Evolutionary conservation across 1,284 basidiomycete species (phyloP).

Genomic region (Puccinia polysora): DNA sequence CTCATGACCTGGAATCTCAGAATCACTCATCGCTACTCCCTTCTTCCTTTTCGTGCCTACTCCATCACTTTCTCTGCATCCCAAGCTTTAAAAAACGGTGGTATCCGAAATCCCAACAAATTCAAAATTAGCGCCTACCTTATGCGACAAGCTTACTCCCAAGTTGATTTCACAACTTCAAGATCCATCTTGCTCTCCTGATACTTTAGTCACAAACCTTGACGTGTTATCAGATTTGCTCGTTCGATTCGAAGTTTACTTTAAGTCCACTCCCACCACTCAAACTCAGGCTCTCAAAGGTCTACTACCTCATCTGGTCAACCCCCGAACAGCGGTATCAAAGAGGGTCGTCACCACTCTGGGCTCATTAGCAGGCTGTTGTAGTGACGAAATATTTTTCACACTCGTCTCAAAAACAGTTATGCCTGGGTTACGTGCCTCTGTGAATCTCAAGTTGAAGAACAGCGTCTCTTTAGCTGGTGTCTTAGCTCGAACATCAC

Average conservation of each 20-base stretch:
- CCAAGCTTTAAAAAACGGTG: constrained; percentile 85
- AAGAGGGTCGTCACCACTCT: constrained; percentile 84
- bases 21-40: background rate
- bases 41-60: constrained; percentile 40
- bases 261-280: constrained; percentile 47
- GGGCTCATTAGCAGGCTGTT: constrained; percentile 60
- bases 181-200: constrained; percentile 73
- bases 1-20: background rate
- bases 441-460: constrained; percentile 21
- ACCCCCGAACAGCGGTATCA: constrained; percentile 73
- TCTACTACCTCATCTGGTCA: constrained; percentile 69
- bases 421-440: constrained; percentile 61
- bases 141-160: constrained; percentile 79
- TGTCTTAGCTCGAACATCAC: constrained; percentile 28
- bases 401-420: constrained; percentile 61
- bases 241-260: constrained; percentile 67
- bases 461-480: constrained; percentile 29
- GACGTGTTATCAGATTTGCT: constrained; percentile 88
- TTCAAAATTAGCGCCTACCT: constrained; percentile 69
- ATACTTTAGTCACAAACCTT: constrained; percentile 78
- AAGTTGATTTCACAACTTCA: constrained; percentile 72
- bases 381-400: constrained; percentile 60
- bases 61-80: background rate
- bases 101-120: constrained; percentile 78
- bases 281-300: constrained; percentile 63